Evolutionary conservation across 2,329 filamentous ascomycete genomes (phyloP).

Genomic region (Biscogniauxia sp.): DNA sequence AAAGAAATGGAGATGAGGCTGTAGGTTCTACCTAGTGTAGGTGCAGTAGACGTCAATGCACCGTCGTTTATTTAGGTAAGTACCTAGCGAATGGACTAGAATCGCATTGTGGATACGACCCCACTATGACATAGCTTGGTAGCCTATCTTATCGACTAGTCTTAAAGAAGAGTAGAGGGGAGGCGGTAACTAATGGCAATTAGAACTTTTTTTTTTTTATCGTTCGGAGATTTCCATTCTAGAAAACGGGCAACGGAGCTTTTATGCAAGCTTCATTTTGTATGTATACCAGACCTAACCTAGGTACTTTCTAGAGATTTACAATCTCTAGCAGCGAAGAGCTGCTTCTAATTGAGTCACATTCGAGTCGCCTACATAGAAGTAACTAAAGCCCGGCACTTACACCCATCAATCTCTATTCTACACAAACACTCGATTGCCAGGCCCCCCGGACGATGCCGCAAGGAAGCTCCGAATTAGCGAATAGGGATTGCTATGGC

Average conservation of each 20-base stretch:
- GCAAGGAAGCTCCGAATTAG: constrained; percentile 3
- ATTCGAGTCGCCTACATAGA: constrained; percentile 20
- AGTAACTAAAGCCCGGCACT: constrained; percentile 1
- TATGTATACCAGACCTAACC: too few species aligned
- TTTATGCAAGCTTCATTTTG: neutral
- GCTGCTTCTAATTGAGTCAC: constrained; percentile 30
- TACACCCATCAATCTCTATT: constrained; percentile 1
- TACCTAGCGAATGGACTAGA: neutral
- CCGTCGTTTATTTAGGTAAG: neutral
- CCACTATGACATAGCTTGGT: neutral
- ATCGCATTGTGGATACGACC: neutral
- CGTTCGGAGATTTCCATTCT: neutral
- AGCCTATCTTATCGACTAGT: neutral
- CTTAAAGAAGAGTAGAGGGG: neutral
- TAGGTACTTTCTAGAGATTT: neutral
- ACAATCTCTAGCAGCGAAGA: neutral
- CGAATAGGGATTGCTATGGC: constrained; percentile 21
- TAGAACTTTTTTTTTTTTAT: constrained; percentile 13
- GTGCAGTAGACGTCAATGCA: neutral
- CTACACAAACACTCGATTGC: neutral
- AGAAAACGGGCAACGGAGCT: neutral
- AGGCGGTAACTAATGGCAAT: constrained; percentile 7
- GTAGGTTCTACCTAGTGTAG: neutral
- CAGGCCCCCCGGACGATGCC: constrained; percentile 10
- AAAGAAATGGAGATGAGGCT: neutral